Percentiles rank a stretch among this genome's conserved stretches.
Conservation (phyloP, 495 filamentous ascomycete species). For the Cryomyces antarcticus region DNA sequence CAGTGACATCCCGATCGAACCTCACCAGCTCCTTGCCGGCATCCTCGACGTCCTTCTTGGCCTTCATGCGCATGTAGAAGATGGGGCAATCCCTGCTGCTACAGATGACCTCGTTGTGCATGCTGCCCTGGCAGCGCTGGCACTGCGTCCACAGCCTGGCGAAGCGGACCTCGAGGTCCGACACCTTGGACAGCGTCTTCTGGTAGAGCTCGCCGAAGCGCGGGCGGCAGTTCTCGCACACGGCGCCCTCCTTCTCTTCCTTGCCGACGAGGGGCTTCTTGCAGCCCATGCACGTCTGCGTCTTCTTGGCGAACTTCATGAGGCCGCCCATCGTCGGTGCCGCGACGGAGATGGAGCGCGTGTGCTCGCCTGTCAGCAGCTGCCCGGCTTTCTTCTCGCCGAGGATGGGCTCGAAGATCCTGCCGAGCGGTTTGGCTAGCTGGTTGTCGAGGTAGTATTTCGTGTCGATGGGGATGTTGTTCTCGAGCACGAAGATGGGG, state of each 20-base stretch:
- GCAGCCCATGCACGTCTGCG: constrained; percentile 94
- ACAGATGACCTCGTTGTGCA: constrained; percentile 97
- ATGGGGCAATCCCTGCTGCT: constrained; percentile 91
- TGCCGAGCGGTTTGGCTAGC: constrained; percentile 74
- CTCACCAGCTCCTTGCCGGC: constrained; percentile 71
- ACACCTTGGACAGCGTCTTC: constrained; percentile 67
- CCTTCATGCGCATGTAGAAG: constrained; percentile 99
- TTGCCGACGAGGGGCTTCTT: constrained; percentile 78
- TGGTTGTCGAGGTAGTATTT: constrained; percentile 99
- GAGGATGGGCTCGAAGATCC: constrained; percentile 95
- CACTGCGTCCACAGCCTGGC: constrained; percentile 94
- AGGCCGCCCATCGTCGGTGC: constrained; percentile 77
- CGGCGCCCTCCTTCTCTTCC: constrained; percentile 64
- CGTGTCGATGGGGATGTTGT: constrained; percentile 95
- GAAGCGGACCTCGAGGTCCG: constrained; percentile 83
- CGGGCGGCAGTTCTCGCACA: constrained; percentile 67
- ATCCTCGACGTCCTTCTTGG: constrained; percentile 96
- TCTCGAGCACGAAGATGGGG: constrained; percentile 87
- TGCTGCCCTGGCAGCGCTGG: constrained; percentile 89
- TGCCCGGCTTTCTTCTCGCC: constrained; percentile 75
- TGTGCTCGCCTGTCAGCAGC: constrained; percentile 76
- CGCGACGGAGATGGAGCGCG: constrained; percentile 72
- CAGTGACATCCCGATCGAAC: constrained; percentile 65
- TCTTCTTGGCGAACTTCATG: constrained; percentile 97
- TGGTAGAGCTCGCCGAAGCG: constrained; percentile 85